Conservation (phyloP, 306 rosid genomes). For the Lathyrus sativus region DNA sequence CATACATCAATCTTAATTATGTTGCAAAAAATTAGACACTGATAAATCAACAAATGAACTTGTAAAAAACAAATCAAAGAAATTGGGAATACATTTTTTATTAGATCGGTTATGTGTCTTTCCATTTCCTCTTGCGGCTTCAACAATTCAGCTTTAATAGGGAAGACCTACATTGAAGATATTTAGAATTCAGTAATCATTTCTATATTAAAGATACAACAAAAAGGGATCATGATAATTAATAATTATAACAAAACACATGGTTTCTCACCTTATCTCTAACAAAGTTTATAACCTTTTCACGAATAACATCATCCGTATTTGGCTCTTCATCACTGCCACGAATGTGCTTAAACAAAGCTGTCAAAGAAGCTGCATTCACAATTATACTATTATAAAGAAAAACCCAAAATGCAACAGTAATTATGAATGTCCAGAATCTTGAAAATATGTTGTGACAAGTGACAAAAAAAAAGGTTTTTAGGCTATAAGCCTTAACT, state of each 20-base stretch:
- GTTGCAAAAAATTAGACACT: slow-evolving; percentile 26
- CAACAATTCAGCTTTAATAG: slow-evolving; percentile 81
- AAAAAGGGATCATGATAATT: background rate
- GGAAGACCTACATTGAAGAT: slow-evolving; percentile 68
- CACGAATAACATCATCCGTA: slow-evolving; percentile 76
- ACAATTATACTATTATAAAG: slow-evolving; percentile 42
- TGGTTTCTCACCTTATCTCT: slow-evolving; percentile 73
- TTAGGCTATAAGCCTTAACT: slow-evolving; percentile 6
- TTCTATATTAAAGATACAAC: slow-evolving; percentile 20
- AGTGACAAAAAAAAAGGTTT: background rate
- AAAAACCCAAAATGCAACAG: slow-evolving; percentile 26
- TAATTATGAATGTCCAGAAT: slow-evolving; percentile 15
- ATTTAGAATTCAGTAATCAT: slow-evolving; percentile 35
- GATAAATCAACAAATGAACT: background rate
- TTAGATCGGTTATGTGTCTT: slow-evolving; percentile 91
- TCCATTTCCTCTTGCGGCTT: slow-evolving; percentile 98
- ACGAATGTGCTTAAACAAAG: slow-evolving; percentile 83
- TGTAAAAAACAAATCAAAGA: slow-evolving; percentile 32
- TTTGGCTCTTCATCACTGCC: slow-evolving; percentile 79
- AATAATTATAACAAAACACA: slow-evolving; percentile 17
- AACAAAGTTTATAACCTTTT: slow-evolving; percentile 83
- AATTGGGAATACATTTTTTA: slow-evolving; percentile 66
- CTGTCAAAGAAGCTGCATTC: slow-evolving; percentile 85
- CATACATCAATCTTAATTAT: slow-evolving; percentile 36
- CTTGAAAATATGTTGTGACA: slow-evolving; percentile 14